Evolutionary conservation across 768 basidiomycete genomes (phyloP), one percentile per base, ranked within the genome.

Genomic region (Paxillus rubicundulus): DNA sequence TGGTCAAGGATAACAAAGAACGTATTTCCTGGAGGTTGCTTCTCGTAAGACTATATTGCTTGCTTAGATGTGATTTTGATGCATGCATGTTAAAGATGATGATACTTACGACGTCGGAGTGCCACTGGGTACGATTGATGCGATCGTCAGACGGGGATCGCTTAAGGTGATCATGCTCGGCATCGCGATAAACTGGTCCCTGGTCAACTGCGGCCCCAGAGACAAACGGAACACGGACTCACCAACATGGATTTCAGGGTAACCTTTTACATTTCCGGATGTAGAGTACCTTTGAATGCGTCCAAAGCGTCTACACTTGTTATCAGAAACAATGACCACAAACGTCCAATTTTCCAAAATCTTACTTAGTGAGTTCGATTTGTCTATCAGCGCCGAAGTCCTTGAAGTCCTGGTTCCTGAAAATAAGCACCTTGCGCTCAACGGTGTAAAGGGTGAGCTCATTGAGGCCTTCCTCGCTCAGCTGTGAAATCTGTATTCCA

Each of bases 371-470:
- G 33, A 81, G 74, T 59, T 77, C 80, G 53, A 82, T 77, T 55
- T 82, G 81, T 49, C 71, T 64, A 38, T 82, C 79, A 8, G 78
- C 71, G 1, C 69, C 67, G n/a, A 82, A 54, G 54, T 82, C 80
- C 67, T 81, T 82, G 69, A 84, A 82, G 63, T 84, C 78, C 56
- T 84, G 82, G 65, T 83, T 75, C 17, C 82, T 75, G 73, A 82
- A 81, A 6, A 82, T 45, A 9, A 84, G 61, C 32, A 82, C 72
- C 63, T 80, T 82, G 40, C 80, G 62, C 64, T 82, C 76, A 1
- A 78, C 82, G 34, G 77, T 70, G 52, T 70, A 74, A 5, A 82
- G 70, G 5, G 79, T 80, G 28, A 81, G 74, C 57, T 81, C 80
- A 55, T 82, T 74, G 6, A 82, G 72, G 1, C 81, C 82, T 47